Conservation (phyloP, 768 basidiomycete species). For the Panaeolus papilionaceus region DNA sequence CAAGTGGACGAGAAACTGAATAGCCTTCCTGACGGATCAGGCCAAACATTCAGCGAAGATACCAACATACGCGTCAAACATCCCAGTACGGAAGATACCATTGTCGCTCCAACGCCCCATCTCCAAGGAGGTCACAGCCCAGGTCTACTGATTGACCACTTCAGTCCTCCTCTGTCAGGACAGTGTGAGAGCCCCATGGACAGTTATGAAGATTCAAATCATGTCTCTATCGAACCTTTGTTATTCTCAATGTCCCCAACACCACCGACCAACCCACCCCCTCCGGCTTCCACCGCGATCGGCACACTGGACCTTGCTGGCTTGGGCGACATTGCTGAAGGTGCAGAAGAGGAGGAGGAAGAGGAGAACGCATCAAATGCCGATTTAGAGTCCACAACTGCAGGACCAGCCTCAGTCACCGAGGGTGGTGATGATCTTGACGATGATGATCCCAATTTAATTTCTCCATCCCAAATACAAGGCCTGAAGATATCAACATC, state of each 20-base stretch:
- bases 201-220: conserved; percentile 22
- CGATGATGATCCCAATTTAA: conserved; percentile 31
- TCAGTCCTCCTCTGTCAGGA: conserved; percentile 28
- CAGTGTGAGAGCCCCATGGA: conserved; percentile 21
- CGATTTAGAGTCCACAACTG: conserved; percentile 21
- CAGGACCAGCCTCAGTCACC: conserved; percentile 20
- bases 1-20: conserved; percentile 30
- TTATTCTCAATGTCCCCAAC: conserved; percentile 40
- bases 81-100: conserved; percentile 21
- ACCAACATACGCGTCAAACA: conserved; percentile 7
- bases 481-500: conserved; percentile 62
- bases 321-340: conserved; percentile 68
- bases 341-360: conserved; percentile 64
- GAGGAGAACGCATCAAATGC: conserved; percentile 29
- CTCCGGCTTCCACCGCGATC: conserved; percentile 43
- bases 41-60: conserved; percentile 17
- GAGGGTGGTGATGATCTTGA: conserved; percentile 15
- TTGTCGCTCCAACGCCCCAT: conserved; percentile 28
- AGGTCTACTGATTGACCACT: conserved; percentile 20
- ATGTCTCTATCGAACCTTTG: conserved; percentile 59
- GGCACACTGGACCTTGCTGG: conserved; percentile 38
- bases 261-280: conserved; percentile 37
- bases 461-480: conserved; percentile 53
- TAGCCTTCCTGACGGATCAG: conserved; percentile 24
- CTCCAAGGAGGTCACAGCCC: conserved; percentile 23